Evolutionary conservation across 345 rosid species (phyloP), one percentile per base, ranked within the genome.

Genomic region (Mangifera indica): DNA sequence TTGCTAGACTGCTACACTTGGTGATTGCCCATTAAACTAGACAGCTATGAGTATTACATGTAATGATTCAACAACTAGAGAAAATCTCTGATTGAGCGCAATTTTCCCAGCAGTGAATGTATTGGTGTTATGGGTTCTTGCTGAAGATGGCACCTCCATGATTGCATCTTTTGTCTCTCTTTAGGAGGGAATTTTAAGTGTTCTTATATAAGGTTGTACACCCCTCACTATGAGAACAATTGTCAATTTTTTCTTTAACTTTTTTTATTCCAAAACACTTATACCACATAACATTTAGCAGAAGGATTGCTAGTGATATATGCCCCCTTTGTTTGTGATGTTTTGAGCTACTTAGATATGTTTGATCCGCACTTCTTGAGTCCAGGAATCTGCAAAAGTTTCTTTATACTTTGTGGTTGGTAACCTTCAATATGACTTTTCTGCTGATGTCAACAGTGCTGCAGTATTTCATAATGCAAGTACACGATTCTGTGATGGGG

Each of bases 381-480:
- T 7, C 2, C 60, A 12, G 37, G 15, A 20, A 25, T 53, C 20
- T 54, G 62, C 34, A 40, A 68, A 17, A 26, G 18, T 57, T 64
- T 24, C 11, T 15, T 29, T 29, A 17, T 45, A 12, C 4, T 56
- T 60, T 40, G 9, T 10, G 25, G 13, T 45, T 48, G 40, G 24
- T 49, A 58, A 69, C 57, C 42, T 56, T 54, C 4, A 26, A 52
- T 42, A 10, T 7, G 72, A 21, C 54, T 58, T 22, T 18, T 18
- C 66, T 21, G 63, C 40, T 71, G 32, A 13, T 71, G 56, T 59
- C 58, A 60, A 60, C 86, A 93, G 99, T 60, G 98, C 99, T 85
- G 98, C 98, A 72, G 99, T 96, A 66, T 93, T 96, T 74, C 99
- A 93, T 77, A 96, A 96, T 67, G 97, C 98, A 62, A 93, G 98